These are phyloP conservation scores for Kodamaea sp. DNA, from an alignment of 1,139 yeast species.

Conservation along the genomic window DNA sequence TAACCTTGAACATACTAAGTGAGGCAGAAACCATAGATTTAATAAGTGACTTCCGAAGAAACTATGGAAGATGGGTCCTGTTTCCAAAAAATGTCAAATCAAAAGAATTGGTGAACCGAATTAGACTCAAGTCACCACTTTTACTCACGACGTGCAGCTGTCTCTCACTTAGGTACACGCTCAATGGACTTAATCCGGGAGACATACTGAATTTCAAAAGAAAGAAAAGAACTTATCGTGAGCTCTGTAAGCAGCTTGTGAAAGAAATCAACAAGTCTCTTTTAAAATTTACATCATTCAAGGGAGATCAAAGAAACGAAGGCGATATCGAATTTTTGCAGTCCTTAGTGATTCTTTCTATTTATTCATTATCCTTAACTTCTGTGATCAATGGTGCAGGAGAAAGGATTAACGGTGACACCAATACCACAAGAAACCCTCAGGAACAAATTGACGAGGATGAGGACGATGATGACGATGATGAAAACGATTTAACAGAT, in stretches of 20 bases:
- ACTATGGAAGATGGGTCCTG: constrained; percentile 79
- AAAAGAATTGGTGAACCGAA: constrained; percentile 49
- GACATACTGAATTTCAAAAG: constrained; percentile 21
- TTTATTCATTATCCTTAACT: constrained; percentile 62
- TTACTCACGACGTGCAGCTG: constrained; percentile 67
- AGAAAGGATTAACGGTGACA: constrained; percentile 11
- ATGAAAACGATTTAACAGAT: constrained; percentile 10
- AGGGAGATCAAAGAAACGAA: constrained; percentile 11
- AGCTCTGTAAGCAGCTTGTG: constrained; percentile 31
- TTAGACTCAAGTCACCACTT: constrained; percentile 58
- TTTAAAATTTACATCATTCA: constrained; percentile 28
- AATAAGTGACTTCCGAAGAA: constrained; percentile 59
- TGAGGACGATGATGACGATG: background rate
- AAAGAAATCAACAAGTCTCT: constrained; percentile 49
- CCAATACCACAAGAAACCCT: background rate
- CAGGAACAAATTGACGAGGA: background rate
- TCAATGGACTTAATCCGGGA: constrained; percentile 26
- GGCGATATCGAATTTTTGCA: constrained; percentile 64
- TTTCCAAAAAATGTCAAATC: constrained; percentile 60
- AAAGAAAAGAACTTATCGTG: constrained; percentile 24
- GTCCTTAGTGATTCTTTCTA: constrained; percentile 60
- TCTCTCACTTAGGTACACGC: constrained; percentile 54
- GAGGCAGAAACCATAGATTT: constrained; percentile 50
- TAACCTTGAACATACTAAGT: constrained; percentile 51
- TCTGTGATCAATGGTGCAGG: constrained; percentile 27